A percentile compares a stretch with the other conserved stretches of the same genome.
Conservation (phyloP, 305 asterid species). For the Solanum hybrid region DNA sequence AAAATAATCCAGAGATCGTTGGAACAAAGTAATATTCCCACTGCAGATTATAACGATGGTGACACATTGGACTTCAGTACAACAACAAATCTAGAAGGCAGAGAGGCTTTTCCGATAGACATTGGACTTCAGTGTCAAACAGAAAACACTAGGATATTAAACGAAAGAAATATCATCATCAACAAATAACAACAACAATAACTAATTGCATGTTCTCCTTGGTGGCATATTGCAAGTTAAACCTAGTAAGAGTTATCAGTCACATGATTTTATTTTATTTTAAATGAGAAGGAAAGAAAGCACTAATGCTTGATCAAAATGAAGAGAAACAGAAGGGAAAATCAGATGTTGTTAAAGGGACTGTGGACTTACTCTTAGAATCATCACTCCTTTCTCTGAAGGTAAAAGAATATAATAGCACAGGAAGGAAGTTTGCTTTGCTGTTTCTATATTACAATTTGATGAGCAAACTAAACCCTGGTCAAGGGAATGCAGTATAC, state of each 20-base stretch:
- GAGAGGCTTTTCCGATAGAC: background rate
- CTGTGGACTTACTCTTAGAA: slow-evolving; percentile 62
- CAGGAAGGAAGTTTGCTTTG: slow-evolving; percentile 50
- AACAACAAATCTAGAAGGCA: background rate
- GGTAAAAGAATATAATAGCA: slow-evolving; percentile 89
- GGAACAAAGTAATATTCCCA: background rate
- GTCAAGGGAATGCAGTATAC: slow-evolving; percentile 65
- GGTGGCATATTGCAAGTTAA: background rate
- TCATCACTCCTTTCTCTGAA: slow-evolving; percentile 80
- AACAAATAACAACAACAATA: background rate
- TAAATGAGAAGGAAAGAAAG: background rate
- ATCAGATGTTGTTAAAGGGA: background rate
- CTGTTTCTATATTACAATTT: slow-evolving; percentile 63
- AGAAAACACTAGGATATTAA: background rate
- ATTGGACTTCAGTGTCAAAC: background rate
- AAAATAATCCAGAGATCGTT: background rate
- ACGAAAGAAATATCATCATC: background rate
- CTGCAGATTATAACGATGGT: background rate
- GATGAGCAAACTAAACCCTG: slow-evolving; percentile 93
- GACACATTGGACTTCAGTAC: background rate
- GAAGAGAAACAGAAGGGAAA: background rate
- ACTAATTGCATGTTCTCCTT: background rate
- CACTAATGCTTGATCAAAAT: background rate
- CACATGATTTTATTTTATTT: background rate
- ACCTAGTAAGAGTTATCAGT: background rate